phyloP scores from a whole-genome alignment of 2,329 filamentous ascomycete species.

The Mycocentrospora acerina region DNA sequence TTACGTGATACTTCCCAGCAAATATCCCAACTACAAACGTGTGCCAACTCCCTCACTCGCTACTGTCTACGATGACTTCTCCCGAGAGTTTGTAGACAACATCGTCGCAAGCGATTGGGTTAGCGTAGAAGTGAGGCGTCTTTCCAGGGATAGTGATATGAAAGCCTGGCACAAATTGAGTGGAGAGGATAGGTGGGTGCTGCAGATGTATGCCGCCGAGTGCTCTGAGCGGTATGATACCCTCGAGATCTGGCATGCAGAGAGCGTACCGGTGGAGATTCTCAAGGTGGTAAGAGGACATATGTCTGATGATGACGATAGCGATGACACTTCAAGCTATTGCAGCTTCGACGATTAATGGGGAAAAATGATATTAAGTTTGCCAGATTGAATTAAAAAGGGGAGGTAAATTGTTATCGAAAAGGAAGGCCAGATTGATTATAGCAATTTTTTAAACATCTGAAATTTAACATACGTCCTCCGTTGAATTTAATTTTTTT shows the following conservation, averaged over 20 bases:
- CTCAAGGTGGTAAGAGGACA: constrained; percentile 23
- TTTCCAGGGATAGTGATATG: constrained; percentile 8
- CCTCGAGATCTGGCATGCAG: constrained; percentile 25
- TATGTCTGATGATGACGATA: constrained; percentile 12
- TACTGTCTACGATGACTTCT: constrained; percentile 12
- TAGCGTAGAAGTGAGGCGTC: constrained; percentile 6
- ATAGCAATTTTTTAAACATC: too few relatives aligned
- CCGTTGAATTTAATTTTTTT: too few relatives aligned
- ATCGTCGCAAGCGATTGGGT: constrained; percentile 8
- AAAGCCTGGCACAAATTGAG: constrained; percentile 13
- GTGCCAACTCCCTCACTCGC: constrained; percentile 6
- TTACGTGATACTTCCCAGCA: constrained; percentile 5
- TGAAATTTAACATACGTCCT: too few relatives aligned
- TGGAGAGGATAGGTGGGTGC: constrained; percentile 26
- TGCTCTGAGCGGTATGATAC: constrained; percentile 30
- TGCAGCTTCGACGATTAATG: too few relatives aligned
- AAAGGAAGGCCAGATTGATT: too few relatives aligned
- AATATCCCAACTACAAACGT: neutral
- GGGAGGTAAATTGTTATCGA: too few relatives aligned
- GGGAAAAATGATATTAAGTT: too few relatives aligned
- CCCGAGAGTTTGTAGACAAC: constrained; percentile 10
- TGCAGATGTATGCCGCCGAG: constrained; percentile 33
- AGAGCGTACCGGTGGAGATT: constrained; percentile 29
- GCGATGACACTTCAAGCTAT: neutral
- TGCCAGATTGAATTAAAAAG: too few relatives aligned